Conservation (phyloP, 257 asterid genomes). For the Linderniella brevidens region DNA sequence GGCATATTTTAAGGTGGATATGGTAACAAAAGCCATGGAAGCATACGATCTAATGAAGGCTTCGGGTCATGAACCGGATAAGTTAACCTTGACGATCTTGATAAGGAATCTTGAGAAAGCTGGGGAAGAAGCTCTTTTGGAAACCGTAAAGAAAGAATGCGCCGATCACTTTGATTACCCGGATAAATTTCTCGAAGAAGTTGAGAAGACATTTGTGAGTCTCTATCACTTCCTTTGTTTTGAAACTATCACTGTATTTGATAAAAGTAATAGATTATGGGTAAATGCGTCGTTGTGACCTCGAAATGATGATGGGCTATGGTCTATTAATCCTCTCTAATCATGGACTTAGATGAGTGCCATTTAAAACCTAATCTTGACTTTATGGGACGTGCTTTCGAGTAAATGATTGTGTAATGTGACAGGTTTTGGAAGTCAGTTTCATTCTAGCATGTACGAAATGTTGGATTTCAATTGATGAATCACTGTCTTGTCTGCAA, state of each 20-base stretch:
- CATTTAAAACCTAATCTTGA: too few species aligned
- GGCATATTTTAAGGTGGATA: conserved; percentile 42
- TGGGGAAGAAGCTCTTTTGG: conserved; percentile 29
- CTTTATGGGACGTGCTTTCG: too few species aligned
- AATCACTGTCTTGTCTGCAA: background rate
- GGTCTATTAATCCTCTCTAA: too few species aligned
- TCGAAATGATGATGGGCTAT: too few species aligned
- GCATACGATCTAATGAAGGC: conserved; percentile 47
- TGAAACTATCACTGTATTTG: too few species aligned
- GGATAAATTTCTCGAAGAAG: conserved; percentile 32
- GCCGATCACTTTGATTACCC: conserved; percentile 39
- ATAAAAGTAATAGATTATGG: too few species aligned
- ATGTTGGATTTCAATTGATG: too few species aligned
- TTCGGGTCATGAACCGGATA: conserved; percentile 49
- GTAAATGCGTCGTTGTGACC: too few species aligned
- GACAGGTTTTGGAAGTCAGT: too few species aligned
- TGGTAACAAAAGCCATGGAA: conserved; percentile 45
- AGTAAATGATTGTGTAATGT: too few species aligned
- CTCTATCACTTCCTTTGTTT: background rate
- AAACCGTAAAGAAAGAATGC: conserved; percentile 40
- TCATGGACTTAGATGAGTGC: too few species aligned
- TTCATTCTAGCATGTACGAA: too few species aligned
- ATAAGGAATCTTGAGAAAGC: conserved; percentile 51
- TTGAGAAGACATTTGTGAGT: conserved; percentile 36
- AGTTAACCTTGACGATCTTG: conserved; percentile 38